Conservation (phyloP, 2,329 filamentous ascomycete species). For the Colletotrichum navitas region DNA sequence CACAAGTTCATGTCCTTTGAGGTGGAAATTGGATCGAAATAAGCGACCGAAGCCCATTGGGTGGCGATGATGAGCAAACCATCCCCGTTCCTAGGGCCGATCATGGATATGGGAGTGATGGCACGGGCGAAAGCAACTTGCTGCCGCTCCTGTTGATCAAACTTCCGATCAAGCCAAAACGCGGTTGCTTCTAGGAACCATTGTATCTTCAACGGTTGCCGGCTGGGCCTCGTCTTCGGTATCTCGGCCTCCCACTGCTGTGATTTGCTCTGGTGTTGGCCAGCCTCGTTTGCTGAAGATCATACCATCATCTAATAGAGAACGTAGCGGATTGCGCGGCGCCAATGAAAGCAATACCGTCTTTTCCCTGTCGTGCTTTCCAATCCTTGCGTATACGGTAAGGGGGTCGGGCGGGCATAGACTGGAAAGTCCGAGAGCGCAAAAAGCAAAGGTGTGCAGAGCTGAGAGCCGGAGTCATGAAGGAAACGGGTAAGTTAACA, state of each 20-base stretch:
- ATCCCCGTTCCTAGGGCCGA: background rate
- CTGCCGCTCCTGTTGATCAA: background rate
- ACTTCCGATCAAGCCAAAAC: background rate
- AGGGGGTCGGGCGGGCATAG: constrained; percentile 21
- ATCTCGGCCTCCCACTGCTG: background rate
- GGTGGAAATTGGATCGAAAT: background rate
- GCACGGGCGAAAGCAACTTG: background rate
- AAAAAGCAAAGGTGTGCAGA: constrained; percentile 38
- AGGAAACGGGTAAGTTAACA: constrained; percentile 14
- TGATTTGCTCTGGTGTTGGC: constrained; percentile 12
- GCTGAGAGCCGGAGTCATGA: constrained; percentile 23
- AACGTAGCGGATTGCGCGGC: background rate
- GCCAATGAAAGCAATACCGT: background rate
- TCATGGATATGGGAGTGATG: background rate
- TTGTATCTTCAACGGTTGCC: constrained; percentile 11
- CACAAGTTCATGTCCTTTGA: background rate
- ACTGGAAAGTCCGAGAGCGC: constrained; percentile 7
- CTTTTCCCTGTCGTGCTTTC: constrained; percentile 22
- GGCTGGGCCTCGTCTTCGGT: constrained; percentile 5
- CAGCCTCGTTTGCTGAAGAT: constrained; percentile 23
- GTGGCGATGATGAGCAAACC: background rate
- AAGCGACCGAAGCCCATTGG: background rate
- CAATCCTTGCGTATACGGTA: constrained; percentile 27
- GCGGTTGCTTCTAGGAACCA: background rate
- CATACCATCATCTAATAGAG: background rate